Evolutionary conservation across 2,329 filamentous ascomycete species (phyloP), one percentile per base, ranked within the genome.

Genomic region (Alternaria atra): DNA sequence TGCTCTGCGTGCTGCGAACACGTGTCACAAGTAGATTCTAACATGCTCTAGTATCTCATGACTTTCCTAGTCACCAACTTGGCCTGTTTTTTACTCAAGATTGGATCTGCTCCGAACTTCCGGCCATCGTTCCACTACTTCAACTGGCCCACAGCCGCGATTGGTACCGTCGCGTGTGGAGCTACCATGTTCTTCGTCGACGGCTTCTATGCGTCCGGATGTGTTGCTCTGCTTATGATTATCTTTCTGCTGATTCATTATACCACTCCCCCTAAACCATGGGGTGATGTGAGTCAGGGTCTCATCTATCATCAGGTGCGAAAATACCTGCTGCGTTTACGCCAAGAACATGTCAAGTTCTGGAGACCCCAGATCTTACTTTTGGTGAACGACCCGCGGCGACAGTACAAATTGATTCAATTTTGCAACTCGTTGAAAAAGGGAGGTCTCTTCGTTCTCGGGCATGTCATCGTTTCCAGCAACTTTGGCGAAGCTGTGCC

Each of bases 351-450:
- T 74, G 93, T 97, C 77, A 97, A 97, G 73, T 97, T 96, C 75
- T 97, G 93, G 93, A 86, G 93, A 52, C 93, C 93, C 0, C 93
- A 96, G 66, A 94, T 97, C 43, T 86, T 97, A 48, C 84, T 97
- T 0, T 86, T 97, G 54, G 88, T 95, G 65, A 95, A 94, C 73
- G 88, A 95, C 70, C 91, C 92, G 4, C 86, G 93, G n/a, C 86
- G 86, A 6, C 91, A 95, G 74, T 93, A 91, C 54, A 90, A 91
- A 42, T 85, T 97, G 40, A 94, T 97, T 2, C 91, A 94, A 60
- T 97, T 97, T 69, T 97, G 93, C 79, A 97, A 97, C 76, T 93
- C 92, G 0, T 81, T 97, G 75, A 97, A 97, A 76, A 97, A 97
- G 72, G 93, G 93, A 0, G 89, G 89, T 0, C 78, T 97, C 1